Evolutionary conservation across 1,139 yeast genomes (phyloP).

Genomic region (Suhomyces bokatorum): DNA sequence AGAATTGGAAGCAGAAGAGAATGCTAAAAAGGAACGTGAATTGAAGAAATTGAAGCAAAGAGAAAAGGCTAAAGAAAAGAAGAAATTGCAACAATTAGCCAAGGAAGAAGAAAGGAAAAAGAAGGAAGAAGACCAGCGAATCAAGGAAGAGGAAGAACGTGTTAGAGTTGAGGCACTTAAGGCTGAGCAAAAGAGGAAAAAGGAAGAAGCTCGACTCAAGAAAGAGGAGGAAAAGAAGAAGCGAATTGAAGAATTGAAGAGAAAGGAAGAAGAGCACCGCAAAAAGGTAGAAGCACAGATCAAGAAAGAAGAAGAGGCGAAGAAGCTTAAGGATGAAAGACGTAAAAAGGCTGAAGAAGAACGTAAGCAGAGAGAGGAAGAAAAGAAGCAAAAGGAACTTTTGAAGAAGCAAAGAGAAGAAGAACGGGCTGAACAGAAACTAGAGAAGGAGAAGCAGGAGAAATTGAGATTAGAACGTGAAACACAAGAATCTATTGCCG

Average conservation of each 20-base stretch:
- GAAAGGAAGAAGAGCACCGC: slow-evolving; percentile 50
- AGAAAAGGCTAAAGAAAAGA: slow-evolving; percentile 79
- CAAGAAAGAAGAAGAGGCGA: slow-evolving; percentile 50
- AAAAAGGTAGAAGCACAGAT: slow-evolving; percentile 48
- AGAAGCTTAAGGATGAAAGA: slow-evolving; percentile 41
- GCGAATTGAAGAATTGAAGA: slow-evolving; percentile 39
- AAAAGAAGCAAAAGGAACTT: slow-evolving; percentile 43
- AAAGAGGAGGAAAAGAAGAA: slow-evolving; percentile 57
- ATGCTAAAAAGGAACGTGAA: slow-evolving; percentile 67
- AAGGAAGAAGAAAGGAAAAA: slow-evolving; percentile 71
- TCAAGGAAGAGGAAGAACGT: slow-evolving; percentile 37
- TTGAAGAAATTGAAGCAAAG: slow-evolving; percentile 69
- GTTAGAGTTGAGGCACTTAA: slow-evolving; percentile 40
- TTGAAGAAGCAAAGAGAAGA: slow-evolving; percentile 45
- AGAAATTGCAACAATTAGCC: slow-evolving; percentile 64
- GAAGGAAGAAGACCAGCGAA: slow-evolving; percentile 54
- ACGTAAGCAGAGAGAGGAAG: slow-evolving; percentile 44
- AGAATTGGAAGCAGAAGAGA: slow-evolving; percentile 78
- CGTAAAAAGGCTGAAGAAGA: slow-evolving; percentile 48
- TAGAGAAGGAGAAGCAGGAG: slow-evolving; percentile 23
- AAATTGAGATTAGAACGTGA: slow-evolving; percentile 28
- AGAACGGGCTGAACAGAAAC: slow-evolving; percentile 24
- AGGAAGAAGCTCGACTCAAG: slow-evolving; percentile 50
- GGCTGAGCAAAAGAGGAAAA: slow-evolving; percentile 44
- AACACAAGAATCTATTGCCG: slow-evolving; percentile 12